phyloP scores from a whole-genome alignment of 1,284 basidiomycete genomes.

The Apiotrichum montevideense region DNA sequence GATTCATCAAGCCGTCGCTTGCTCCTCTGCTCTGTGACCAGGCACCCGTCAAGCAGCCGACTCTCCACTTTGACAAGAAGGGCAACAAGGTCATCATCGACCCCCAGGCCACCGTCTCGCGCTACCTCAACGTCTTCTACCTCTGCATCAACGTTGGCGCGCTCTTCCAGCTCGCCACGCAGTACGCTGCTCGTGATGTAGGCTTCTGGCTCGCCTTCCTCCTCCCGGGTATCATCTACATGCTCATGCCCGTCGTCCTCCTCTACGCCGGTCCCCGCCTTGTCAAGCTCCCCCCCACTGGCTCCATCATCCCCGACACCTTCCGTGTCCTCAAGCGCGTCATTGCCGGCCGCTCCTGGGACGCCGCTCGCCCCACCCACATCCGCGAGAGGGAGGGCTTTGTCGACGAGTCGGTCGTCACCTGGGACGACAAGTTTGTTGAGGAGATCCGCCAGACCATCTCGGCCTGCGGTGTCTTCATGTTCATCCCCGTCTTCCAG shows the following conservation, averaged over 20 bases:
- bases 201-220: constrained; percentile 49
- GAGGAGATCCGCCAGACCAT: constrained; percentile 48
- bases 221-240: constrained; percentile 49
- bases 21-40: constrained; percentile 45
- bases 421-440: constrained; percentile 51
- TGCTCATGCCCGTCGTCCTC: constrained; percentile 47
- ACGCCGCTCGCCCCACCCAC: constrained; percentile 45
- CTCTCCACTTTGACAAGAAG: constrained; percentile 24
- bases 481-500: constrained; percentile 49
- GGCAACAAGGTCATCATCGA: constrained; percentile 45
- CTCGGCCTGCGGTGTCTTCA: constrained; percentile 49
- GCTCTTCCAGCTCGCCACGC: constrained; percentile 39
- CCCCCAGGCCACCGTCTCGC: constrained; percentile 36
- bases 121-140: constrained; percentile 40
- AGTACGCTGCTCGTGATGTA: constrained; percentile 39
- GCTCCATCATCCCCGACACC: constrained; percentile 48
- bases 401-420: constrained; percentile 42
- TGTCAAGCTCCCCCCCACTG: constrained; percentile 47
- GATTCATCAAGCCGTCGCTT: constrained; percentile 45
- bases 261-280: constrained; percentile 44
- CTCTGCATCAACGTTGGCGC: constrained; percentile 43
- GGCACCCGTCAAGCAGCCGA: constrained; percentile 35
- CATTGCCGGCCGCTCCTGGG: constrained; percentile 43
- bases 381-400: constrained; percentile 33
- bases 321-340: constrained; percentile 28